Evolutionary conservation across 129 eudicot genomes (phyloP), one percentile per base, ranked within the genome.

Genomic region (Centaurea solstitialis): DNA sequence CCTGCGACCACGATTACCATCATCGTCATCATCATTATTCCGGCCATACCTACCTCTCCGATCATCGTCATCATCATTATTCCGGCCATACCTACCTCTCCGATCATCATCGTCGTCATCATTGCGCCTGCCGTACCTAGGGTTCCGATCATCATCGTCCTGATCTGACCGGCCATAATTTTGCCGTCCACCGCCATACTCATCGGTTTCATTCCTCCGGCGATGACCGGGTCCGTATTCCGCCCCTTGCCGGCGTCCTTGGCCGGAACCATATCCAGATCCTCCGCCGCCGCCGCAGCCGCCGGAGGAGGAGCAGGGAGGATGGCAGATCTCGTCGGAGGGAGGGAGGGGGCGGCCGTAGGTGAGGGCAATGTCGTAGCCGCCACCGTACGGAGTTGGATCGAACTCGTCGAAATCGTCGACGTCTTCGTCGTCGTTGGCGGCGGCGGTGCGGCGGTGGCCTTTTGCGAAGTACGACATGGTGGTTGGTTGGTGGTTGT

Each of bases 391-490:
- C 3, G 98, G 97, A 74, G 97, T 89, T 7, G 96, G 85, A 84
- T 94, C 97, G 66, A 75, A 90, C 84, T 90, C 96, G 75, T 87
- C 87, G 76, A 90, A 94, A 76, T 92, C 97, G 40, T 91, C 89
- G 20, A 84, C 91, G 28, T 82, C 93, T 86, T 87, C 93, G 57
- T 73, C 88, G 0, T 70, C 86, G 30, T 26, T 26, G 38, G 61
- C 86, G 76, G 87, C 72, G 43, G 66, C 73, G 75, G 17, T 11
- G 8, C 37, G 62, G 0, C n/a, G 83, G 86, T 88, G 92, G 84
- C 97, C 97, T 85, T 85, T 88, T 0, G 96, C 86, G 57, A 80
- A 94, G 82, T 94, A 94, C 66, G 97, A 90, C 96, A 92, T 94
- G 65, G 21, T 26, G 30, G 30, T 26, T n/a, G n/a, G n/a, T 66